Base-by-base conservation (phyloP, 2,329 filamentous ascomycete species). In the Alternaria longipes region DNA sequence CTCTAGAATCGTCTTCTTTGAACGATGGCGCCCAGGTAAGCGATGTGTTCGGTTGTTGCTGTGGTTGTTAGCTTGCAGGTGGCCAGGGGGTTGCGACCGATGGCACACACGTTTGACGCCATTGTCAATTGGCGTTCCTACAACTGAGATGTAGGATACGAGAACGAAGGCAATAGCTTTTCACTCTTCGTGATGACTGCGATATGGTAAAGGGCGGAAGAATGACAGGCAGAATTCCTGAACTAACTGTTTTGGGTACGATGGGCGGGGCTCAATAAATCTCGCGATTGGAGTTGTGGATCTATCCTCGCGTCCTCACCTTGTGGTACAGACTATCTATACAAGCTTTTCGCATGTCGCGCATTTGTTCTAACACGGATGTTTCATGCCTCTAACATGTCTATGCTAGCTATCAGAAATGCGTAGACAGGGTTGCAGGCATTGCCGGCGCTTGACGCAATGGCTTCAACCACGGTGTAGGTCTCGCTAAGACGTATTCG, bases 11-110 rank as follows among this genome's bases (percentile, higher is more conserved):
- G 56, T 50, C 14, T 50, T 46, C 22, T 58, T 73, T 75, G 18
- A 45, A 52, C 2, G 74, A 75, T 38, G 65, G 62, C 34, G 46
- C 36, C 74, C 72, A 74, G 30, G 60, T 53, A 14, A 67, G 59
- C 4, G 56, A 56, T 4, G 50, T n/a, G 14, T 49, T 24, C 40
- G 28, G 45, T 56, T 61, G 54, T 52, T 6, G 45, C 62, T 62
- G 54, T 54, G 8, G 36, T 30, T 14, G 26, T 62, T 28, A 62
- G 53, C 47, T 24, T 54, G 44, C 5, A 26, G 26, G 16, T 18
- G 16, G n/a, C 18, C n/a, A 47, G 18, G 45, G 45, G 45, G 45
- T n/a, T 4, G 28, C 45, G 1, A 22, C 28, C 1, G 1, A 49
- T 16, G 18, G 30, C 46, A 49, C 46, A 12, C 18, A 24, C 30